Percentiles rank a stretch among this genome's conserved stretches.
These are phyloP conservation scores for Cutaneotrichosporon daszewskae DNA, from an alignment of 1,284 basidiomycete genomes.

Conservation along the genomic window DNA sequence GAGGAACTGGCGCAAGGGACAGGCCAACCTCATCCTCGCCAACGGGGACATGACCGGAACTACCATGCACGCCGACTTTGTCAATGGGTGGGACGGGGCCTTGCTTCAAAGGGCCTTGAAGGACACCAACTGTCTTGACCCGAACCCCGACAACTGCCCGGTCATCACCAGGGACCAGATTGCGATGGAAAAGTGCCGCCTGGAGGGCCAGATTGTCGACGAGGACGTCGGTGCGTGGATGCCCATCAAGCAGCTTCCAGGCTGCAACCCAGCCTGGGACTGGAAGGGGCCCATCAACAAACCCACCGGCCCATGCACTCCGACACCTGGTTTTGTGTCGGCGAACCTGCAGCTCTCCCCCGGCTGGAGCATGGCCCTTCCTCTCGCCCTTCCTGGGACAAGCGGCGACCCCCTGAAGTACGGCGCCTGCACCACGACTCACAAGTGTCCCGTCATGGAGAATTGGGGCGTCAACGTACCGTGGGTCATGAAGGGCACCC, in stretches of 20 bases:
- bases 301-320: too few relatives aligned
- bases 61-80: conserved; percentile 38
- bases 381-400: too few relatives aligned
- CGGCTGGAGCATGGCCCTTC: too few relatives aligned
- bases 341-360: too few relatives aligned
- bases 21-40: conserved; percentile 30
- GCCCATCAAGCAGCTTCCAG: conserved; percentile 8
- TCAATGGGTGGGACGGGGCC: conserved; percentile 19
- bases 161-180: not conserved
- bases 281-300: not conserved
- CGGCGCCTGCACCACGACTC: too few relatives aligned
- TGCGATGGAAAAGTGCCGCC: not conserved
- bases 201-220: conserved; percentile 5
- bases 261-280: conserved; percentile 10
- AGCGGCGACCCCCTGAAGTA: too few relatives aligned
- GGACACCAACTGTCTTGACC: conserved; percentile 5
- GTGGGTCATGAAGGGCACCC: too few relatives aligned
- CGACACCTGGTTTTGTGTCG: too few relatives aligned
- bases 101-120: not conserved
- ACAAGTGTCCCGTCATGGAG: too few relatives aligned
- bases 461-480: too few relatives aligned
- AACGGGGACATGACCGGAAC: conserved; percentile 36
- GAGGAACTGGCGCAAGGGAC: conserved; percentile 13
- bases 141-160: conserved; percentile 1
- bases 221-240: conserved; percentile 10